phyloP scores from a whole-genome alignment of 208 protist species.

The Crithidia thermophila region DNA sequence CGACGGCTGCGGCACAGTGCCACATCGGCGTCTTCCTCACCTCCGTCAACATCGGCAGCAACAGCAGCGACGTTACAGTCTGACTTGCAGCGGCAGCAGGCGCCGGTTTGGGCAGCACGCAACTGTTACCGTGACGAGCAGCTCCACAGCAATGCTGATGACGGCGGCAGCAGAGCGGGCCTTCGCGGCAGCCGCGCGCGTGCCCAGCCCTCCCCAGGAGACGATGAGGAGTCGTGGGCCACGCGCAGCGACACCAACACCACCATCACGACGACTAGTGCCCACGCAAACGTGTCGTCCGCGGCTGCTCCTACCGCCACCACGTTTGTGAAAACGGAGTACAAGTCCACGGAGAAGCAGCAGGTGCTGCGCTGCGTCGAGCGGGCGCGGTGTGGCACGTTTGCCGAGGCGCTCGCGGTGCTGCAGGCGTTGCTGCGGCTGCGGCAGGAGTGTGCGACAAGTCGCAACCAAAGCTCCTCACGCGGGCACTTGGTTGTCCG shows the following conservation, averaged over 20 bases:
- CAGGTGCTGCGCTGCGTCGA: slow-evolving; percentile 44
- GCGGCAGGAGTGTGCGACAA: slow-evolving; percentile 46
- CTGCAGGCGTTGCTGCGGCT: slow-evolving; percentile 40
- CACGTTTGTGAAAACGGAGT: slow-evolving; percentile 29
- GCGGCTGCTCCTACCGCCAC: neutral
- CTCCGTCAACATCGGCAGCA: neutral
- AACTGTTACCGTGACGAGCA: slow-evolving; percentile 18
- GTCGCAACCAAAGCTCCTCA: slow-evolving; percentile 56
- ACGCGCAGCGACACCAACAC: neutral
- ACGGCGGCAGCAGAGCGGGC: neutral
- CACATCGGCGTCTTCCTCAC: neutral
- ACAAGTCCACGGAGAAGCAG: slow-evolving; percentile 57
- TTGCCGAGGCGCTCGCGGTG: slow-evolving; percentile 33
- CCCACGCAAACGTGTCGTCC: neutral
- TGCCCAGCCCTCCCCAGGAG: neutral
- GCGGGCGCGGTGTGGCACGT: slow-evolving; percentile 37
- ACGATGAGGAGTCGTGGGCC: neutral
- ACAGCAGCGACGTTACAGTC: neutral
- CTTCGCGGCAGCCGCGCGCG: too few relatives aligned
- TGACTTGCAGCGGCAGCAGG: slow-evolving; percentile 7
- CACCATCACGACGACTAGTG: neutral
- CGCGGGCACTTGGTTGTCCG: slow-evolving; percentile 52
- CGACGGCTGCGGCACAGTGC: neutral
- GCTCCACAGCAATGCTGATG: neutral
- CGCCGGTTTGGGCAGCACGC: slow-evolving; percentile 23